These are phyloP conservation scores for Crithidia expoeki DNA, from an alignment of 208 protist genomes.

Conservation along the genomic window DNA sequence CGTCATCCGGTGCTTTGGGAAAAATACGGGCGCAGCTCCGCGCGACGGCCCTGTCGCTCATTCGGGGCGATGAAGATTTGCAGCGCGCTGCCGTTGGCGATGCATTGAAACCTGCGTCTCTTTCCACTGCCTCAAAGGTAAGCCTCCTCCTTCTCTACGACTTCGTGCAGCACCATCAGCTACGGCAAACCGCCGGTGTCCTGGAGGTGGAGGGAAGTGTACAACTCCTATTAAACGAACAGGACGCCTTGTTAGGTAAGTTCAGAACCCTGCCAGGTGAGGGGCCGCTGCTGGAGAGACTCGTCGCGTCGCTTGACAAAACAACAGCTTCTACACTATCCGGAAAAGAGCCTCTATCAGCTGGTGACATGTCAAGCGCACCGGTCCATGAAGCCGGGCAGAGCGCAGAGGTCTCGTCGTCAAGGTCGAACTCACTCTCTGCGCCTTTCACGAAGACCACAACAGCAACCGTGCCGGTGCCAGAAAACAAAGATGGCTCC, in stretches of 20 bases:
- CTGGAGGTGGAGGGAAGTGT: constrained; percentile 64
- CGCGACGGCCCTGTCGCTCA: constrained; percentile 60
- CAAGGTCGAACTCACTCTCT: neutral
- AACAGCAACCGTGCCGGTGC: neutral
- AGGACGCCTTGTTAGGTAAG: constrained; percentile 56
- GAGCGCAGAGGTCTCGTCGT: neutral
- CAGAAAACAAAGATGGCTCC: constrained; percentile 26
- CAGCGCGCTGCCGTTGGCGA: constrained; percentile 46
- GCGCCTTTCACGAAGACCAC: neutral
- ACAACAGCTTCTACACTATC: neutral
- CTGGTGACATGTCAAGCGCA: neutral
- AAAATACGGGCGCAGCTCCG: constrained; percentile 80
- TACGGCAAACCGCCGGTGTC: constrained; percentile 63
- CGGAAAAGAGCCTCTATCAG: neutral
- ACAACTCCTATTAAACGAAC: constrained; percentile 32
- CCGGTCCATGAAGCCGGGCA: neutral
- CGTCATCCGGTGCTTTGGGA: constrained; percentile 58
- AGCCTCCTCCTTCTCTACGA: constrained; percentile 75
- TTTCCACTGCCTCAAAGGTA: constrained; percentile 39
- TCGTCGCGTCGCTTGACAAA: constrained; percentile 18
- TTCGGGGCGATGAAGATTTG: constrained; percentile 67
- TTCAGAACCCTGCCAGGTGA: constrained; percentile 39
- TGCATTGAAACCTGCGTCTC: constrained; percentile 17
- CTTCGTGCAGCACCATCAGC: constrained; percentile 62
- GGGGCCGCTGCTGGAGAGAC: constrained; percentile 41